Evolutionary conservation across 305 asterid species (phyloP), one percentile per base, ranked within the genome.

Genomic region (Coffea humblotiana): DNA sequence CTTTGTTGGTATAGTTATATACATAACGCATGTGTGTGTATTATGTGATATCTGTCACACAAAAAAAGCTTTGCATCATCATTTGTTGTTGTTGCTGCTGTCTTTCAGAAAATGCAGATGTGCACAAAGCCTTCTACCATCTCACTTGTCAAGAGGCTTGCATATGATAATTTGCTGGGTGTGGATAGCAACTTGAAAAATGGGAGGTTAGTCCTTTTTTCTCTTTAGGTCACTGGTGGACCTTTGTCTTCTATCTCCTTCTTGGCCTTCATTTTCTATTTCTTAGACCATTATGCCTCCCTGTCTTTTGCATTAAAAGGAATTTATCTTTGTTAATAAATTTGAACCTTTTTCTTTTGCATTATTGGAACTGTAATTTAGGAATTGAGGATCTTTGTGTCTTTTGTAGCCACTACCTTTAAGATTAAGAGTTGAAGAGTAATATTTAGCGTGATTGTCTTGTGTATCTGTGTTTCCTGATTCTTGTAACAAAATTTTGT

Each of bases 121-220:
- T 92, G 95, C 89, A 89, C 87, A 88, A 96, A 96, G 91, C 95
- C 98, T 85, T 94, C 98, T 81, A 90, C 98, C 27, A 84, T 88
- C 85, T 80, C 83, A 79, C 91, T 96, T 75, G 88, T 87, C 77
- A 88, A 84, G 85, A 88, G 97, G 79, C 95, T 96, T 67, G 72
- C 83, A 29, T 91, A 85, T 84, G 85, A 90, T 77, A 96, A 96
- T 84, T 82, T 94, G 86, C 83, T 96, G 60, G 99, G 98, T 67
- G 83, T 96, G 82, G 97, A 94, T 85, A 81, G 87, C 70, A 83
- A 83, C 86, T 89, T 96, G 78, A 94, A 85, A 85, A 91, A 91
- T 78, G 99, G 99, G 82, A 96, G 93, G 99, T 94, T 78, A 84
- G 82, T 81, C 81, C 54, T 40, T 73, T 52, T 14, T 21, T 71